Percentiles rank a stretch among this genome's conserved stretches.
Conservation (phyloP, 352 stramenopile species). For the Phytophthora agathidicida region DNA sequence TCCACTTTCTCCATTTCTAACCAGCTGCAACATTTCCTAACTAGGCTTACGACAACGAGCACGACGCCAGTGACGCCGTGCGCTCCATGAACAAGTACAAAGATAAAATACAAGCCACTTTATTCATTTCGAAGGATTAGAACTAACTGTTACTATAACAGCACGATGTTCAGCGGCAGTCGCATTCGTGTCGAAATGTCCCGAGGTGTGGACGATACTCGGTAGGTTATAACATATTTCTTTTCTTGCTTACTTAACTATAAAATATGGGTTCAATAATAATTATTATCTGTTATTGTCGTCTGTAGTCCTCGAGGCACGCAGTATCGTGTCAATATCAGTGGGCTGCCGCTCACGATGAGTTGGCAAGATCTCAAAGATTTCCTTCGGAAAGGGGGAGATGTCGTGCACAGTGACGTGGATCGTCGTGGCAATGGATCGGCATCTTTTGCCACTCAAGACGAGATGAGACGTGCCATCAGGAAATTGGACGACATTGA, state of each 20-base stretch:
- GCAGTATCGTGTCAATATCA: slow-evolving; percentile 59
- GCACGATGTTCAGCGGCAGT: slow-evolving; percentile 38
- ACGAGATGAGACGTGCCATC: slow-evolving; percentile 67
- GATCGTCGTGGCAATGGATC: slow-evolving; percentile 66
- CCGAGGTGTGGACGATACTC: slow-evolving; percentile 24
- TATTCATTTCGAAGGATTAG: background rate
- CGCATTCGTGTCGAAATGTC: slow-evolving; percentile 66
- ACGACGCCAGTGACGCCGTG: slow-evolving; percentile 61
- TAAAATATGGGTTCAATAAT: no score
- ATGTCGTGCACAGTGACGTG: slow-evolving; percentile 73
- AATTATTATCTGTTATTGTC: background rate
- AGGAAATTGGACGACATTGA: slow-evolving; percentile 53
- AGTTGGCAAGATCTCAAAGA: slow-evolving; percentile 76
- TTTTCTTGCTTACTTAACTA: no score
- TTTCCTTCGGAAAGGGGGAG: slow-evolving; percentile 58
- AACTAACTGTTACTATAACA: slow-evolving; percentile 7
- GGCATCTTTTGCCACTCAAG: slow-evolving; percentile 65
- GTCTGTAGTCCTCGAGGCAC: slow-evolving; percentile 46
- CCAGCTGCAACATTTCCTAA: background rate
- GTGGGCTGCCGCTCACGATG: slow-evolving; percentile 45
- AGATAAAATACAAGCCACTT: background rate
- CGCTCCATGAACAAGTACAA: slow-evolving; percentile 62
- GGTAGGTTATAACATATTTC: slow-evolving; percentile 12
- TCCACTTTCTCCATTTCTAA: background rate
- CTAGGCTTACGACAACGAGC: slow-evolving; percentile 65